Base-by-base conservation (phyloP, 2,329 filamentous ascomycete species). In the Ascochyta viciae-villosae region DNA sequence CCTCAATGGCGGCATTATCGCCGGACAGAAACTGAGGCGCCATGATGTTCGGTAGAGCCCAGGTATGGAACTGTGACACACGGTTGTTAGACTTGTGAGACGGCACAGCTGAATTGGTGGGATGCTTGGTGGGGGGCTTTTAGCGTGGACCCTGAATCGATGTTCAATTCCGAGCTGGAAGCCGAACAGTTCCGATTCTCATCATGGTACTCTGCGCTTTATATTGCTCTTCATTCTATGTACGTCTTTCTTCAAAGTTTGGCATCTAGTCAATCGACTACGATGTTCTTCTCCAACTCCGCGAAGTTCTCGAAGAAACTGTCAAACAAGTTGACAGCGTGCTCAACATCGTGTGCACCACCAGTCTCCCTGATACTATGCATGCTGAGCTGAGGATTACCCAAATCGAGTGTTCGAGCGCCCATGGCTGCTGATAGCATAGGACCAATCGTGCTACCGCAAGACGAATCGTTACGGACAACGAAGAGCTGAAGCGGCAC, bases 371-470 rank as follows among this genome's bases (percentile, higher is more conserved):
- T 87, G 71, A 97, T 97, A 72, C 90, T 95, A 79, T 98, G 94
- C 95, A 98, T 98, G 73, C 90, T 92, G 62, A 97, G 81, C 80
- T 98, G 94, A 26, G 94, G 89, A 78, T 97, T 98, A 9, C 94
- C 94, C 53, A 98, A 78, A 78, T 99, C 95, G 40, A 99, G 82
- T 1, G 95, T 98, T 60, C 95, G 84, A 50, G 92, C 87, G 53
- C 95, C 95, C 67, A 98, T 81, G 56, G 89, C 89, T 23, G 94
- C 92, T 50, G 90, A 90, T 41, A 98, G 82, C 88, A 97, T 97
- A n/a, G 95, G 95, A 0, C 95, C 95, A 71, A 99, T 99, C 33
- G 95, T 99, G 80, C 91, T 94, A 52, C 95, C 95, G 76, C 95
- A 99, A 48, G 90, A 87, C 4, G 90, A 95, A 75, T 99, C 95